Evolutionary conservation across 257 asterid species (phyloP).

Genomic region (Nicotiana sylvestris): DNA sequence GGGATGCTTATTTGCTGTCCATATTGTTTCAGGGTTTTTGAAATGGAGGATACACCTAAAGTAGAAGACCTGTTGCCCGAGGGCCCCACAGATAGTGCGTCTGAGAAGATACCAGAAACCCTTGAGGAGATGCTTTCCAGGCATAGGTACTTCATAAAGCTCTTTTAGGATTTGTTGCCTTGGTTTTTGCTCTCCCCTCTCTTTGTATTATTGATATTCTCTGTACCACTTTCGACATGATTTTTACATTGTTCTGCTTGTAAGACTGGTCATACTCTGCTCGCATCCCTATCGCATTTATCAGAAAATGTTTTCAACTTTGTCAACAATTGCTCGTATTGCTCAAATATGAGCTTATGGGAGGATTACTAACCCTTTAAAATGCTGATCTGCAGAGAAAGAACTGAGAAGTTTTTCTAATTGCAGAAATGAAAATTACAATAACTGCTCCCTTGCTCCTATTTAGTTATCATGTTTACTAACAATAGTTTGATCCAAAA

Average conservation of each 20-base stretch:
- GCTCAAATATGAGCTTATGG: not conserved
- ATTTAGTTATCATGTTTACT: too few species aligned
- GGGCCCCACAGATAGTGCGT: constrained; percentile 30
- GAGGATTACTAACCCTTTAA: not conserved
- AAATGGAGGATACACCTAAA: constrained; percentile 46
- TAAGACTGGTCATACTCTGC: not conserved
- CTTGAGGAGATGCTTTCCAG: constrained; percentile 71
- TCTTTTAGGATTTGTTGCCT: not conserved
- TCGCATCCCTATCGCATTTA: not conserved
- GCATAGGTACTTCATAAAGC: constrained; percentile 30
- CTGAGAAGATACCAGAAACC: constrained; percentile 39
- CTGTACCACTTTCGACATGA: not conserved
- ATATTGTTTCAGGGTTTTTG: constrained; percentile 18
- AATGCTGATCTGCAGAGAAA: not conserved
- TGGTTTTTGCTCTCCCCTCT: not conserved
- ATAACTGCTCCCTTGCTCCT: too few species aligned
- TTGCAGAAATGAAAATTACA: not conserved
- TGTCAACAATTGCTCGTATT: not conserved
- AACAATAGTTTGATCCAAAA: too few species aligned
- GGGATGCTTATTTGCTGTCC: not conserved
- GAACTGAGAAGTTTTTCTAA: not conserved
- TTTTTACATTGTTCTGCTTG: not conserved
- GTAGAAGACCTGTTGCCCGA: constrained; percentile 34
- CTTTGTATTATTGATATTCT: not conserved
- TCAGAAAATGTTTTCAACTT: not conserved